Evolutionary conservation across 2,329 filamentous ascomycete genomes (phyloP).

Genomic region (Trichocomaceae sp.): DNA sequence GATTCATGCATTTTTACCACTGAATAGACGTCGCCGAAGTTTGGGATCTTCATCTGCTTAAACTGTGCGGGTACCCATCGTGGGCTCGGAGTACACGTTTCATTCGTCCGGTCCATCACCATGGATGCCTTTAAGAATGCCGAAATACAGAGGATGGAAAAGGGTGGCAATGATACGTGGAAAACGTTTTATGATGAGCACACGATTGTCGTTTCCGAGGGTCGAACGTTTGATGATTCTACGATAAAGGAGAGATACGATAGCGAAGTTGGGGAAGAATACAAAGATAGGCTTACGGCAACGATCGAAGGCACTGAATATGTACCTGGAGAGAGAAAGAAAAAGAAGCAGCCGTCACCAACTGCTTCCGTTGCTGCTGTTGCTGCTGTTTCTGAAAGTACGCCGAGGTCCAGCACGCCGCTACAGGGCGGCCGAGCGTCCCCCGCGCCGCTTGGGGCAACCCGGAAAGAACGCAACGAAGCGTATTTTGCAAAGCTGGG

Average conservation of each 20-base stretch:
- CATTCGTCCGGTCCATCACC: conserved; percentile 92
- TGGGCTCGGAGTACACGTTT: conserved; percentile 93
- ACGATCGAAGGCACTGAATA: conserved; percentile 87
- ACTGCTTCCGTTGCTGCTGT: background rate
- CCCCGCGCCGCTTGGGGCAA: conserved; percentile 34
- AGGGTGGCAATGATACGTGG: conserved; percentile 85
- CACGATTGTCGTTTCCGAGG: conserved; percentile 58
- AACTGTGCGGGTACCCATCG: conserved; percentile 92
- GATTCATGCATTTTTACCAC: background rate
- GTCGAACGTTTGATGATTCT: conserved; percentile 72
- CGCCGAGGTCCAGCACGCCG: conserved; percentile 21
- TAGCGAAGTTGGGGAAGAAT: conserved; percentile 86
- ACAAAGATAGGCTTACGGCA: conserved; percentile 79
- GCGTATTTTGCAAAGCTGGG: conserved; percentile 85
- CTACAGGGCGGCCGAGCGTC: conserved; percentile 20
- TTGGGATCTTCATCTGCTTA: conserved; percentile 97
- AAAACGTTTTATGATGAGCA: conserved; percentile 77
- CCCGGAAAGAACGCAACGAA: conserved; percentile 64
- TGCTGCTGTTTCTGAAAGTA: background rate
- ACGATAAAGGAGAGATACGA: conserved; percentile 88
- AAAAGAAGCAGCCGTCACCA: conserved; percentile 25
- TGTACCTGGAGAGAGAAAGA: conserved; percentile 61
- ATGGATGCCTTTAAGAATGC: conserved; percentile 97
- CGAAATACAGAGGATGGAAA: conserved; percentile 89
- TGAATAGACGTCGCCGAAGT: conserved; percentile 71